Percentiles rank a stretch among this genome's conserved stretches.
Evolutionary conservation across 164 flowering plant genomes (phyloP).

Genomic region (Echeveria elegans): DNA sequence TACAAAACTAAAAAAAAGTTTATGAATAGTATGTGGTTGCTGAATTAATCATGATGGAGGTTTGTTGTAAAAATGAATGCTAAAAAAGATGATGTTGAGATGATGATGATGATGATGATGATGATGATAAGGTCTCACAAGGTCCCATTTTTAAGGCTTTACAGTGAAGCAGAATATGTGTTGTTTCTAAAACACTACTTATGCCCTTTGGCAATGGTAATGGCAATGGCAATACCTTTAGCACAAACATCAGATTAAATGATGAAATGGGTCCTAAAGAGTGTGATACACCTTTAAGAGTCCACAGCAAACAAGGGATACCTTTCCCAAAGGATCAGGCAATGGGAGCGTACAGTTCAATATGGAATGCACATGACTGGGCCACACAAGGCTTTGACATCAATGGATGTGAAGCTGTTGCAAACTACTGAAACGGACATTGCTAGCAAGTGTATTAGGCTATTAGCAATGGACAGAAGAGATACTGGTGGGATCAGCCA

Average conservation of each 20-base stretch:
- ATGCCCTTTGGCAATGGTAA: not conserved
- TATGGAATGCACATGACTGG: conserved; percentile 99
- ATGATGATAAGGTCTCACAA: not conserved
- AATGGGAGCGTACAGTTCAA: conserved; percentile 96
- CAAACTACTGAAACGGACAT: conserved; percentile 26
- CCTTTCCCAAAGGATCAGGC: conserved; percentile 80
- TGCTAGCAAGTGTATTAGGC: conserved; percentile 36
- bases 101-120: no score
- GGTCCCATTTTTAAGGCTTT: not conserved
- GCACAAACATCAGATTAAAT: not conserved
- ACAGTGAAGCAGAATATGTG: conserved; percentile 3
- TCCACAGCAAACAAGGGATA: conserved; percentile 49
- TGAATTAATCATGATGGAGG: no score
- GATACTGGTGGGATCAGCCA: conserved; percentile 87
- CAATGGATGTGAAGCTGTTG: conserved; percentile 61
- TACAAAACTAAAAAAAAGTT: no score
- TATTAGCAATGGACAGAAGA: conserved; percentile 33
- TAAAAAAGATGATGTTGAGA: not conserved
- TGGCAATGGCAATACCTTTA: not conserved
- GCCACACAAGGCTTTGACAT: conserved; percentile 88
- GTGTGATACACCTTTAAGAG: conserved; percentile 86
- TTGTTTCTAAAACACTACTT: no score
- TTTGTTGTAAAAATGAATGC: no score
- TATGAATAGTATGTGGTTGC: no score
- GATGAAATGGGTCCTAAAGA: not conserved